Evolutionary conservation across 257 asterid species (phyloP), one percentile per base, ranked within the genome.

Genomic region (Fraxinus excelsior): DNA sequence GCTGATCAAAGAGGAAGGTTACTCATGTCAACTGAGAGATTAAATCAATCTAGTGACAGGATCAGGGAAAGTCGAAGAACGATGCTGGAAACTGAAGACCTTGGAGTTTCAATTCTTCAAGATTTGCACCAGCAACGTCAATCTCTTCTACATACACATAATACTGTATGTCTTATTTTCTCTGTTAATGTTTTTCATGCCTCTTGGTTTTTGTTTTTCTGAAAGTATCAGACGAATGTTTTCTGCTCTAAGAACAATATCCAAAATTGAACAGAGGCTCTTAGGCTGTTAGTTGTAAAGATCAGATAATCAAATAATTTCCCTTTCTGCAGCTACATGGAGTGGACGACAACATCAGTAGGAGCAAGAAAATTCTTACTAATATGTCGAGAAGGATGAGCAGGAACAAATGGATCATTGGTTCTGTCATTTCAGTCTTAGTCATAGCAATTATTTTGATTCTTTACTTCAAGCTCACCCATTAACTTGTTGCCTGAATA

Each of bases 321-420:
- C 21, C 29, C 25, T 58, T 76, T 25, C 1, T 77, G 81, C 91
- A 90, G 97, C 94, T 90, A 75, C 94, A 87, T 79, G 96, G 93
- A 37, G 96, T 92, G 83, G 97, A 92, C 75, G 96, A 90, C 75
- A 90, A 86, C 80, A 78, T 92, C 32, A 73, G 94, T 67, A 79
- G 90, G 81, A 92, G 96, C 91, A 92, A 88, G 88, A 90, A 85
- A 81, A 84, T 91, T 77, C 86, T 92, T 80, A 83, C 87, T 25
- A 87, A 80, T 31, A 92, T 92, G 87, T 89, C 96, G 0, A 89
- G 91, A 79, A 89, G 96, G 82, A 92, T 92, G 95, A 89, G 79
- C 94, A 86, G 91, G 79, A 91, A 91, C 80, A 92, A 91, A 71
- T 89, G 92, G 91, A 87, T 92, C 77, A 81, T 92, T 37, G 88